A percentile compares a stretch with the other conserved stretches of the same genome.
These are phyloP conservation scores for Pezicula neosporulosa DNA, from an alignment of 2,329 filamentous ascomycete genomes.

Conservation along the genomic window DNA sequence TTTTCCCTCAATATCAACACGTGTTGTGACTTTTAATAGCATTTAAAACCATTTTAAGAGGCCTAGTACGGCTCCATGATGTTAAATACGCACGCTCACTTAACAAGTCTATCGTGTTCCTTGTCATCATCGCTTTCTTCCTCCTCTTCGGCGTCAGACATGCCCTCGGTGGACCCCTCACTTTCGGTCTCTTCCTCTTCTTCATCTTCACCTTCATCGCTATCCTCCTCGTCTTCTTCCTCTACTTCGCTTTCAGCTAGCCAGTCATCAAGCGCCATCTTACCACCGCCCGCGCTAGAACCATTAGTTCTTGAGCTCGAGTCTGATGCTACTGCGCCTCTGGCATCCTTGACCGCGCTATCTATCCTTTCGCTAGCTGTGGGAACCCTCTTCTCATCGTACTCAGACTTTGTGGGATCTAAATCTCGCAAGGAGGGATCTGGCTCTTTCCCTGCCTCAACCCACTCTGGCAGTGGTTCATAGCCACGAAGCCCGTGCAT, in stretches of 20 bases:
- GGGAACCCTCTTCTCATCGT: slow-evolving; percentile 37
- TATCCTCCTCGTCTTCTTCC: slow-evolving; percentile 51
- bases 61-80: not conserved
- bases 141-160: slow-evolving; percentile 15
- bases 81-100: slow-evolving; percentile 14
- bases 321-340: slow-evolving; percentile 19
- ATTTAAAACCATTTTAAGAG: slow-evolving; percentile 15
- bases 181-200: slow-evolving; percentile 46
- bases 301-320: slow-evolving; percentile 46
- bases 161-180: slow-evolving; percentile 44
- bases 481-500: slow-evolving; percentile 76
- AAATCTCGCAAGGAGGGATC: slow-evolving; percentile 69
- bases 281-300: slow-evolving; percentile 22
- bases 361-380: slow-evolving; percentile 65
- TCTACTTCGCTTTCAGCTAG: slow-evolving; percentile 67
- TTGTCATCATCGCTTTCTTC: slow-evolving; percentile 26
- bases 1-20: slow-evolving; percentile 5
- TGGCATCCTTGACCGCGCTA: slow-evolving; percentile 42
- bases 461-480: slow-evolving; percentile 78
- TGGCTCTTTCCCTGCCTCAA: slow-evolving; percentile 74
- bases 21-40: slow-evolving; percentile 6
- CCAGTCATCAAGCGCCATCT: slow-evolving; percentile 92
- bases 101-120: slow-evolving; percentile 29
- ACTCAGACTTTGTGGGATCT: slow-evolving; percentile 34
- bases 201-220: slow-evolving; percentile 45